phyloP scores from a whole-genome alignment of 2,329 filamentous ascomycete genomes.

The Phialocephala sp. region DNA sequence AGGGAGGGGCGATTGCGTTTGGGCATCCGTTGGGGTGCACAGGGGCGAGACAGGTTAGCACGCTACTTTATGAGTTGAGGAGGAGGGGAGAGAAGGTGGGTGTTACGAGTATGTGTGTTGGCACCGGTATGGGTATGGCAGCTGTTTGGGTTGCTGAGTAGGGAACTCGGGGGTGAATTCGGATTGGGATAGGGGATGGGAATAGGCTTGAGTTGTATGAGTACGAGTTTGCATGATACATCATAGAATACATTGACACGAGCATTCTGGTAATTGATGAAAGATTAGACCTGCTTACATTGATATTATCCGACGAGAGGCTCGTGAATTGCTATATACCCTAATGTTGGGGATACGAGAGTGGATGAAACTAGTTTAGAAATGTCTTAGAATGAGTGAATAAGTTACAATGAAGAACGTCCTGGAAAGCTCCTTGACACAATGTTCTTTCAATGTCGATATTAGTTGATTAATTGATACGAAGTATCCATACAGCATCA shows the following conservation, averaged over 20 bases:
- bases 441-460: too few relatives aligned
- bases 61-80: slow-evolving; percentile 87
- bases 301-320: too few relatives aligned
- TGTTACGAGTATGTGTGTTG: slow-evolving; percentile 94
- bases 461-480: too few relatives aligned
- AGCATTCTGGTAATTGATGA: not conserved
- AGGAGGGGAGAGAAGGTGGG: slow-evolving; percentile 85
- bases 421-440: too few relatives aligned
- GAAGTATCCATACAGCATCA: too few relatives aligned
- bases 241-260: slow-evolving; percentile 24
- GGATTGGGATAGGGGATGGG: not conserved
- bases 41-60: slow-evolving; percentile 91
- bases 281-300: not conserved
- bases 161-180: not conserved
- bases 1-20: slow-evolving; percentile 95
- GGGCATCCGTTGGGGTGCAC: slow-evolving; percentile 95
- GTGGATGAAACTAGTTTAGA: too few relatives aligned
- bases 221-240: slow-evolving; percentile 28
- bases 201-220: slow-evolving; percentile 25
- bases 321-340: too few relatives aligned
- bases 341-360: too few relatives aligned
- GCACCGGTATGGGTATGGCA: slow-evolving; percentile 98
- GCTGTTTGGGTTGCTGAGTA: slow-evolving; percentile 96
- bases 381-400: too few relatives aligned
- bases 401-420: too few relatives aligned